These are phyloP conservation scores for Lyophyllum atratum DNA, from an alignment of 768 basidiomycete species.

Conservation along the genomic window DNA sequence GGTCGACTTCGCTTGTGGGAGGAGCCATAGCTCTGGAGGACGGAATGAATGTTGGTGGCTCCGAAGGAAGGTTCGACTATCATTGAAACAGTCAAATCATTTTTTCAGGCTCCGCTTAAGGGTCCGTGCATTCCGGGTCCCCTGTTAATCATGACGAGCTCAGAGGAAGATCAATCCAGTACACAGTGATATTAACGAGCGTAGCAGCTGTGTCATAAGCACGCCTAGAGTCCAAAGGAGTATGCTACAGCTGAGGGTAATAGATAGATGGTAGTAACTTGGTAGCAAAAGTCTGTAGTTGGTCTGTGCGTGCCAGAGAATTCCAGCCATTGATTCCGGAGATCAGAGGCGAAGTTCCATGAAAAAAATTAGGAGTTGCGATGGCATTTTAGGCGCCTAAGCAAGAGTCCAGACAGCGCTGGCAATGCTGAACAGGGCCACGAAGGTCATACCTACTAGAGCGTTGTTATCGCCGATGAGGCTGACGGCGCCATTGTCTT, in stretches of 20 bases:
- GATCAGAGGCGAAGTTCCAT: background rate
- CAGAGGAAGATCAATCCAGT: background rate
- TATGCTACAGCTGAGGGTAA: slow-evolving; percentile 14
- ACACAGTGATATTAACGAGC: slow-evolving; percentile 4
- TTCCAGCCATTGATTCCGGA: background rate
- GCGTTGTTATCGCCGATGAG: slow-evolving; percentile 29
- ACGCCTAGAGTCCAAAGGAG: slow-evolving; percentile 12
- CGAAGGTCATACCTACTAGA: slow-evolving; percentile 35
- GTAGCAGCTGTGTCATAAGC: slow-evolving; percentile 11
- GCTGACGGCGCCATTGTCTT: slow-evolving; percentile 21
- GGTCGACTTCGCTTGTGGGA: slow-evolving; percentile 26
- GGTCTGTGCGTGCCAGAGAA: background rate
- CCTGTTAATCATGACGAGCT: no score
- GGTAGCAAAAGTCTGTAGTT: slow-evolving; percentile 13
- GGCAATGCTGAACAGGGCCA: slow-evolving; percentile 35
- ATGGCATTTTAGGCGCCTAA: slow-evolving; percentile 17
- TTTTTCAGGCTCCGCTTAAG: slow-evolving; percentile 20
- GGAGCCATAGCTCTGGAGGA: slow-evolving; percentile 19
- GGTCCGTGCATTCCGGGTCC: slow-evolving; percentile 17
- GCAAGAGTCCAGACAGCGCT: slow-evolving; percentile 48
- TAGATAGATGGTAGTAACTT: slow-evolving; percentile 13
- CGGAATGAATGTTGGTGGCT: slow-evolving; percentile 5
- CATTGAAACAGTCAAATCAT: slow-evolving; percentile 10
- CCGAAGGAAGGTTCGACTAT: slow-evolving; percentile 10
- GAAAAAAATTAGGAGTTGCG: background rate